phyloP scores from a whole-genome alignment of 2,329 filamentous ascomycete species.

The Beauveria asiatica region DNA sequence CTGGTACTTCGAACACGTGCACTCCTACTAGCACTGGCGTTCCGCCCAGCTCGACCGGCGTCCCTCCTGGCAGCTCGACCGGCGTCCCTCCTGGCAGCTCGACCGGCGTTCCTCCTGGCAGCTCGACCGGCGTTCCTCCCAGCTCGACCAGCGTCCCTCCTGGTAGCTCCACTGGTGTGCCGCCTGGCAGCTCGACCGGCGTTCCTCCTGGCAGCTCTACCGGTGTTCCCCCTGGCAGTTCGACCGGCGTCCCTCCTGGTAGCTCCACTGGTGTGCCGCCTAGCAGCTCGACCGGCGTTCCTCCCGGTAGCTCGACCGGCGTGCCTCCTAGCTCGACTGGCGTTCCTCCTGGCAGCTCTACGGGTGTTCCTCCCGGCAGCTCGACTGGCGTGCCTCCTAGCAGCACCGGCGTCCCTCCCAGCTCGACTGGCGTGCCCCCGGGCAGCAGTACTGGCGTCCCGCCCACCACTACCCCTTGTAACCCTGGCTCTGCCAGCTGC shows the following conservation, averaged over 20 bases:
- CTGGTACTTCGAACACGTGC: neutral
- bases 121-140: too few species aligned
- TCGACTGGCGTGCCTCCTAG: too few species aligned
- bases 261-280: neutral
- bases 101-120: neutral
- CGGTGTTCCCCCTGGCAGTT: neutral
- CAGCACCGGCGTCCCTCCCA: neutral
- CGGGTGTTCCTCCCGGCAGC: neutral
- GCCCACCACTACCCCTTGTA: neutral
- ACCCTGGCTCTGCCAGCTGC: slow-evolving; percentile 1
- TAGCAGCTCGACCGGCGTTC: too few species aligned
- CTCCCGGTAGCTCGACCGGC: too few species aligned
- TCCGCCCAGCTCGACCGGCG: neutral
- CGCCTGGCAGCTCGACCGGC: neutral
- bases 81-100: neutral
- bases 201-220: neutral
- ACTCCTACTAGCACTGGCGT: neutral
- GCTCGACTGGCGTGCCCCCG: neutral
- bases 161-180: neutral
- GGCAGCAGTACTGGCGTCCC: neutral
- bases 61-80: neutral
- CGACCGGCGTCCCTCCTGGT: neutral
- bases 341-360: neutral
- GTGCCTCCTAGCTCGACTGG: neutral
- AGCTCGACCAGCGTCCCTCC: neutral